phyloP scores from a whole-genome alignment of 1,284 basidiomycete species.

The Paramarasmius palmivorus region DNA sequence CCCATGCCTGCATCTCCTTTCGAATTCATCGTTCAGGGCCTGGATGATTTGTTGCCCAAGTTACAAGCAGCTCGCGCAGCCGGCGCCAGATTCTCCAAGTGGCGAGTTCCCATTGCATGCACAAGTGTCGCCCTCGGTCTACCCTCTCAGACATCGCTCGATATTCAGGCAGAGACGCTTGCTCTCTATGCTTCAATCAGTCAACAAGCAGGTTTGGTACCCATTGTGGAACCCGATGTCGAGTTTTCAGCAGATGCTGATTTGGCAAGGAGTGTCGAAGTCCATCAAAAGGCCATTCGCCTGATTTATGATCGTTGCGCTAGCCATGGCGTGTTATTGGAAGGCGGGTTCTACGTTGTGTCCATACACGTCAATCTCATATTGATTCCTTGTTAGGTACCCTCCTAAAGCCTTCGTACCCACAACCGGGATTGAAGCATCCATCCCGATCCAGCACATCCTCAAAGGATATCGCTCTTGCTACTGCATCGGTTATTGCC shows the following conservation, averaged over 20 bases:
- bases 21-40: slow-evolving; percentile 51
- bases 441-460: slow-evolving; percentile 36
- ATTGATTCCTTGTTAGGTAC: slow-evolving; percentile 32
- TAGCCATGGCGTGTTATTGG: slow-evolving; percentile 48
- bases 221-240: slow-evolving; percentile 55
- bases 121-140: slow-evolving; percentile 31
- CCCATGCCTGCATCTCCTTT: slow-evolving; percentile 43
- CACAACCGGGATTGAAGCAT: slow-evolving; percentile 47
- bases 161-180: slow-evolving; percentile 45
- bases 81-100: slow-evolving; percentile 54
- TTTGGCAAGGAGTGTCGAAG: slow-evolving; percentile 44
- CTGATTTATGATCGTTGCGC: slow-evolving; percentile 46
- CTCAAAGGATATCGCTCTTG: slow-evolving; percentile 45
- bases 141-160: slow-evolving; percentile 40
- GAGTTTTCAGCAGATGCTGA: slow-evolving; percentile 50
- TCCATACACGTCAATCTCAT: background rate
- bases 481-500: slow-evolving; percentile 46
- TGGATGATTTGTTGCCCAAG: slow-evolving; percentile 45
- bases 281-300: slow-evolving; percentile 45
- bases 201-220: slow-evolving; percentile 50
- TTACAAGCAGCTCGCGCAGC: slow-evolving; percentile 42
- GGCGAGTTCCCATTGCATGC: slow-evolving; percentile 50
- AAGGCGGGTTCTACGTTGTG: slow-evolving; percentile 34
- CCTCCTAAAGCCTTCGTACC: slow-evolving; percentile 53
- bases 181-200: slow-evolving; percentile 47